Conservation (phyloP, 225 moss, liverwort and hornwort genomes). For the Physcomitrellopsis africana region DNA sequence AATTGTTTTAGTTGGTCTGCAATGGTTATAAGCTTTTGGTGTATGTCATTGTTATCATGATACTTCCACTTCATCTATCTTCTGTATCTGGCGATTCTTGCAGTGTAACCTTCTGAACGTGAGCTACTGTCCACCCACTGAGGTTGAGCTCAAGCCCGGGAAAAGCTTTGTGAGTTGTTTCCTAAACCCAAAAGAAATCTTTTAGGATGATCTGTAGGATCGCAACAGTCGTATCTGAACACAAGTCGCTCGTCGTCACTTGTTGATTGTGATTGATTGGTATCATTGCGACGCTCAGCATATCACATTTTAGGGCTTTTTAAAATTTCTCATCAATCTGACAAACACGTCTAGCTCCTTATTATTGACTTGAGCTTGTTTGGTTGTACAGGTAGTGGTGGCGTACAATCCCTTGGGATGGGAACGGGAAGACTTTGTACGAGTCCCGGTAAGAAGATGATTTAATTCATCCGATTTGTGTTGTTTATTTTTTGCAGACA, state of each 20-base stretch:
- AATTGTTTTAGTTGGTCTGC: not conserved
- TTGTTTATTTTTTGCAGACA: not conserved
- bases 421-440: slow-evolving; percentile 75
- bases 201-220: not conserved
- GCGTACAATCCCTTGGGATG: slow-evolving; percentile 94
- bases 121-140: slow-evolving; percentile 95
- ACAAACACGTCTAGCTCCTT: not conserved
- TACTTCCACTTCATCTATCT: slow-evolving; percentile 15
- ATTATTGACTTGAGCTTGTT: slow-evolving; percentile 12
- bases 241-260: slow-evolving; percentile 6
- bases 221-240: not conserved
- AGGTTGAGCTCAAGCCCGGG: slow-evolving; percentile 74
- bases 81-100: slow-evolving; percentile 21
- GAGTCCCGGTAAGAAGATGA: slow-evolving; percentile 71
- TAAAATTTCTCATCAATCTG: not conserved
- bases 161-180: slow-evolving; percentile 68
- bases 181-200: slow-evolving; percentile 18
- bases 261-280: slow-evolving; percentile 12
- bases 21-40: slow-evolving; percentile 1
- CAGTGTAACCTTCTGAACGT: slow-evolving; percentile 96
- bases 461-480: not conserved
- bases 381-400: slow-evolving; percentile 70
- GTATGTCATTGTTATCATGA: slow-evolving; percentile 9
- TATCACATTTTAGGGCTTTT: not conserved
- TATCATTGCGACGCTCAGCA: slow-evolving; percentile 14